Conservation (phyloP, 257 asterid species). For the Plantago elongata region DNA sequence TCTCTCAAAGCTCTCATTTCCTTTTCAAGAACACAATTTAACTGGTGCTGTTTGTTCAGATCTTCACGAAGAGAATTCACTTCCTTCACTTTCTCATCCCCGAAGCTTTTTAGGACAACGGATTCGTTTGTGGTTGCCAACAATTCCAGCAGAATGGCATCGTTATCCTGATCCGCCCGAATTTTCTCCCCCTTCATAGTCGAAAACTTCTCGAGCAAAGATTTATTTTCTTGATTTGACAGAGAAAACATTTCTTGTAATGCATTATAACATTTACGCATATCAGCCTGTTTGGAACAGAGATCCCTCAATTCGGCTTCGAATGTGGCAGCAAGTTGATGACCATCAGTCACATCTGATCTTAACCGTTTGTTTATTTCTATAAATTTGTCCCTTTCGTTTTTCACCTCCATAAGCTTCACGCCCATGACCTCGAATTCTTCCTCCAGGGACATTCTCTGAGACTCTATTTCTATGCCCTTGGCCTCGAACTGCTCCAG, state of each 20-base stretch:
- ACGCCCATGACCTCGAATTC: constrained; percentile 42
- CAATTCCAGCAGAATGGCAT: constrained; percentile 46
- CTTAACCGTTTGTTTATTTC: constrained; percentile 54
- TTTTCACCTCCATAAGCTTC: constrained; percentile 40
- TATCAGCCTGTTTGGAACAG: constrained; percentile 36
- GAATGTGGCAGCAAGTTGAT: constrained; percentile 34
- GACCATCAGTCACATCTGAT: constrained; percentile 36
- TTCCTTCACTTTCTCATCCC: constrained; percentile 46
- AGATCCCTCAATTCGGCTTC: constrained; percentile 48
- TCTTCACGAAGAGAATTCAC: constrained; percentile 44
- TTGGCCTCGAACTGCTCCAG: constrained; percentile 69
- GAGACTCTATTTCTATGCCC: constrained; percentile 52
- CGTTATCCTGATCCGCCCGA: constrained; percentile 44
- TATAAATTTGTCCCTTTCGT: constrained; percentile 49
- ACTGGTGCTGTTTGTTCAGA: constrained; percentile 40
- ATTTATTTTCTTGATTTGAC: constrained; percentile 51
- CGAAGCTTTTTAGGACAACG: constrained; percentile 37
- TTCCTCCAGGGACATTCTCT: constrained; percentile 50
- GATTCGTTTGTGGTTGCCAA: constrained; percentile 46
- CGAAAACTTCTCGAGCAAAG: constrained; percentile 44
- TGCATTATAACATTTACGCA: constrained; percentile 41
- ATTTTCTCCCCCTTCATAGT: constrained; percentile 55
- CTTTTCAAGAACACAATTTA: constrained; percentile 38
- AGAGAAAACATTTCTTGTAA: constrained; percentile 40
- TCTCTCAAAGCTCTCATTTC: constrained; percentile 42